Conservation (phyloP, 352 stramenopile genomes). For the Phytopythium delawarense region DNA sequence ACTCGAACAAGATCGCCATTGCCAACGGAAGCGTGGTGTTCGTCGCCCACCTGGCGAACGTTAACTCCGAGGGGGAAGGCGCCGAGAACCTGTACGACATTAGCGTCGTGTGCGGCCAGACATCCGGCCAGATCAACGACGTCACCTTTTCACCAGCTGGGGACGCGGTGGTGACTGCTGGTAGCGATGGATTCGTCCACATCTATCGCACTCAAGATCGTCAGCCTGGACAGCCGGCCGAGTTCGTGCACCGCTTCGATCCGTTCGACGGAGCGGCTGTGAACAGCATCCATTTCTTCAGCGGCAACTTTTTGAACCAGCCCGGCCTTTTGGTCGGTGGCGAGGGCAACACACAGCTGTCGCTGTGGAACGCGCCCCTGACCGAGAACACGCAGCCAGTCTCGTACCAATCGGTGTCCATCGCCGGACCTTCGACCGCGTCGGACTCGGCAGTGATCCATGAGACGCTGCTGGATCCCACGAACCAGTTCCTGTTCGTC, state of each 20-base stretch:
- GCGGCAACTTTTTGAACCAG: conserved; percentile 35
- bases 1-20: conserved; percentile 72
- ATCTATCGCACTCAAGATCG: conserved; percentile 62
- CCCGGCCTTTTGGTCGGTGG: conserved; percentile 61
- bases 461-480: conserved; percentile 68
- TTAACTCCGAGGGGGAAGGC: conserved; percentile 29
- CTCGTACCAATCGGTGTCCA: conserved; percentile 61
- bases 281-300: conserved; percentile 71
- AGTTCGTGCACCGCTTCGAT: conserved; percentile 77
- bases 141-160: conserved; percentile 64
- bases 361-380: conserved; percentile 54
- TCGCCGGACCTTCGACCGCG: conserved; percentile 24
- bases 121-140: conserved; percentile 69
- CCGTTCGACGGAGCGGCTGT: conserved; percentile 67
- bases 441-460: conserved; percentile 30
- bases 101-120: conserved; percentile 69
- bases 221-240: conserved; percentile 40
- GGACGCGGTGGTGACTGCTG: conserved; percentile 58
- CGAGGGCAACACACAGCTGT: conserved; percentile 59
- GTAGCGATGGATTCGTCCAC: conserved; percentile 75
- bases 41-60: conserved; percentile 50
- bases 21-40: conserved; percentile 63
- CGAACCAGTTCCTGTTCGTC: conserved; percentile 76
- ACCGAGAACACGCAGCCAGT: conserved; percentile 48
- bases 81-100: conserved; percentile 61